Evolutionary conservation across 805 yeast species (phyloP).

Genomic region (Grigorovia yakushimaensis): DNA sequence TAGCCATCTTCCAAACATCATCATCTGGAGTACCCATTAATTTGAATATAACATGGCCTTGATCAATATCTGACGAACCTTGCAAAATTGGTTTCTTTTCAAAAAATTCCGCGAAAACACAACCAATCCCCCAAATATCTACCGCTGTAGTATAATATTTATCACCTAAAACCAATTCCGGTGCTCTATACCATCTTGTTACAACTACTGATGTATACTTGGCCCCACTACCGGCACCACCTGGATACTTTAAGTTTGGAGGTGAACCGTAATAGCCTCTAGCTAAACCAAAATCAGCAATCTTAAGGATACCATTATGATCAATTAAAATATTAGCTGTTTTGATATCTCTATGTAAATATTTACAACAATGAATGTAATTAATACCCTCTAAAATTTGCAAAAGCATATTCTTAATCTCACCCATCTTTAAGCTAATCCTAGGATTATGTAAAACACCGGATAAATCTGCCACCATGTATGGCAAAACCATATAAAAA

Average conservation of each 20-base stretch:
- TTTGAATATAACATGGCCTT: slow-evolving; percentile 70
- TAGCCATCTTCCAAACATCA: slow-evolving; percentile 51
- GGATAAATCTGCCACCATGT: slow-evolving; percentile 84
- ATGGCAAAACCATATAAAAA: slow-evolving; percentile 85
- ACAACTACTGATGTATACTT: slow-evolving; percentile 68
- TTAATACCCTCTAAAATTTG: slow-evolving; percentile 76
- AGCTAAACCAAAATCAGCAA: slow-evolving; percentile 95
- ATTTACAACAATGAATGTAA: slow-evolving; percentile 52
- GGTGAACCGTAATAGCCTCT: slow-evolving; percentile 54
- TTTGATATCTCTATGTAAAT: slow-evolving; percentile 83
- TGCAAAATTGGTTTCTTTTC: slow-evolving; percentile 72
- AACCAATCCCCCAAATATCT: slow-evolving; percentile 96
- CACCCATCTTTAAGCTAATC: slow-evolving; percentile 48
- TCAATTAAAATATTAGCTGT: slow-evolving; percentile 90
- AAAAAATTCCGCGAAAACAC: slow-evolving; percentile 89
- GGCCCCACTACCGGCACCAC: slow-evolving; percentile 35
- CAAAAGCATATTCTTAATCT: slow-evolving; percentile 71
- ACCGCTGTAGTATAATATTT: slow-evolving; percentile 84
- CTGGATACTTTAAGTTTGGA: slow-evolving; percentile 40
- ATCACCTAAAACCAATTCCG: slow-evolving; percentile 83
- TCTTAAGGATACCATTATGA: slow-evolving; percentile 64
- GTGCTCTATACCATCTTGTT: slow-evolving; percentile 96
- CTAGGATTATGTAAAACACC: slow-evolving; percentile 79
- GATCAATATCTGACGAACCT: slow-evolving; percentile 82
- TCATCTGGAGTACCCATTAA: slow-evolving; percentile 71